Percentiles rank a stretch among this genome's conserved stretches.
Conservation (phyloP, 805 yeast genomes). For the Metschnikowia chrysomelidarum region DNA sequence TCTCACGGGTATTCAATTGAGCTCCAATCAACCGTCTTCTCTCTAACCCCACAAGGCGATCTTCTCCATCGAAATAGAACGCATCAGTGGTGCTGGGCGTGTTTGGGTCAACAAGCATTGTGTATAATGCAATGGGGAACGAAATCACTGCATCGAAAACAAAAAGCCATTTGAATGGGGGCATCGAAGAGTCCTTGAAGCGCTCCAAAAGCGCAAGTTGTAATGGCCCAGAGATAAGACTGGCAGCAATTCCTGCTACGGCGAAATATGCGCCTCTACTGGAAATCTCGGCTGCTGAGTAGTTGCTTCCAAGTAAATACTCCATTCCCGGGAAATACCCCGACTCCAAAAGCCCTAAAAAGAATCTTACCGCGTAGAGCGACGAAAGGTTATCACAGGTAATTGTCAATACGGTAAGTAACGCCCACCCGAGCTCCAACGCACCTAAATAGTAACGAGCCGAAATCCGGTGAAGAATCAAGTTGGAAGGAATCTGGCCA, state of each 20-base stretch:
- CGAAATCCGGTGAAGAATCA: conserved; percentile 37
- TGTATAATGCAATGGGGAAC: conserved; percentile 32
- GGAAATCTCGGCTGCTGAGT: conserved; percentile 26
- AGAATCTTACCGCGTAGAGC: conserved; percentile 18
- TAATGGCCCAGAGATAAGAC: conserved; percentile 33
- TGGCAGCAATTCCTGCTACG: conserved; percentile 27
- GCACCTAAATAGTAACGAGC: conserved; percentile 46
- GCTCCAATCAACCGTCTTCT: conserved; percentile 37
- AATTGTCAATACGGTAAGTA: conserved; percentile 28
- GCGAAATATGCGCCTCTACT: conserved; percentile 33
- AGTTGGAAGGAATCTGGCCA: conserved; percentile 19
- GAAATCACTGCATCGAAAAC: conserved; percentile 35
- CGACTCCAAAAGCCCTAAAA: conserved; percentile 44
- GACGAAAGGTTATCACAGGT: conserved; percentile 15
- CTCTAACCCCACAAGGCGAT: conserved; percentile 42
- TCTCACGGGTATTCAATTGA: conserved; percentile 36
- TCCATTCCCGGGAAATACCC: conserved; percentile 61
- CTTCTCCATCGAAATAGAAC: conserved; percentile 28
- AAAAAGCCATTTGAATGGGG: conserved; percentile 36
- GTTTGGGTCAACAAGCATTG: conserved; percentile 33
- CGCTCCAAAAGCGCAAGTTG: conserved; percentile 27
- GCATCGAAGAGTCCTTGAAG: conserved; percentile 22
- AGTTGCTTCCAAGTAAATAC: conserved; percentile 43
- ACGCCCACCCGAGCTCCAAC: conserved; percentile 45
- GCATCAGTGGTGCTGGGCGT: conserved; percentile 36